A percentile compares a stretch with the other conserved stretches of the same genome.
These are phyloP conservation scores for Tylopilus cervinicoccineus DNA, from an alignment of 768 basidiomycete species.

Conservation along the genomic window DNA sequence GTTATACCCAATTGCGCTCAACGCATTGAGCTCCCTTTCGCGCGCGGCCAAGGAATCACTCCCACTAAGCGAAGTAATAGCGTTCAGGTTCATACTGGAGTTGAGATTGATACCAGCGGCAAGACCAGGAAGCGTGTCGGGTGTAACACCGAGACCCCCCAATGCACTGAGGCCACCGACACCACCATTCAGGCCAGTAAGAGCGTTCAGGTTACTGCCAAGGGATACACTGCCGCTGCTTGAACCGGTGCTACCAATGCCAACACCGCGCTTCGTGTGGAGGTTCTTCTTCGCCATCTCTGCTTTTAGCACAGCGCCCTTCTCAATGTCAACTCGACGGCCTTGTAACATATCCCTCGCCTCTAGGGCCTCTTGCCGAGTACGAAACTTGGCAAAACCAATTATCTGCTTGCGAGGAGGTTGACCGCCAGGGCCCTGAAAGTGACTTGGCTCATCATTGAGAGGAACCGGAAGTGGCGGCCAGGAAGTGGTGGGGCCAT, in stretches of 20 bases:
- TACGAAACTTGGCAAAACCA: conserved; percentile 94
- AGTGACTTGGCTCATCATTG: conserved; percentile 32
- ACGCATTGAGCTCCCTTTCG: conserved; percentile 45
- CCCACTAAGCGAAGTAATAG: conserved; percentile 22
- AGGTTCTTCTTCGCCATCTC: conserved; percentile 99
- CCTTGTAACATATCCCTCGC: conserved; percentile 90
- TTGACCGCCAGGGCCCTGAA: conserved; percentile 29
- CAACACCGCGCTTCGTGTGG: conserved; percentile 89
- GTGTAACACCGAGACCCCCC: conserved; percentile 24
- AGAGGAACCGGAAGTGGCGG: conserved; percentile 37
- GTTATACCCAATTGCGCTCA: conserved; percentile 47
- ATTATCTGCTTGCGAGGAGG: conserved; percentile 93
- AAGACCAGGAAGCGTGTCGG: conserved; percentile 27
- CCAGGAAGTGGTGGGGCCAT: conserved; percentile 72
- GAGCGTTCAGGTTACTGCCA: conserved; percentile 23
- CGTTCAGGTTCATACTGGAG: conserved; percentile 24
- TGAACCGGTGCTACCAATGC: conserved; percentile 44
- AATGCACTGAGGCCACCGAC: conserved; percentile 27
- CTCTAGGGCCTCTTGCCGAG: conserved; percentile 79
- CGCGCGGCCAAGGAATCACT: conserved; percentile 33
- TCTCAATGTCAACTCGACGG: conserved; percentile 86
- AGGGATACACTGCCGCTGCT: conserved; percentile 28
- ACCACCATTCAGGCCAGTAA: conserved; percentile 23
- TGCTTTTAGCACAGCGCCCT: conserved; percentile 89
- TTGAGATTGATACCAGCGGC: conserved; percentile 30